Evolutionary conservation across 1,139 yeast genomes (phyloP), one percentile per base, ranked within the genome.

Genomic region (Geotrichum armillariae): DNA sequence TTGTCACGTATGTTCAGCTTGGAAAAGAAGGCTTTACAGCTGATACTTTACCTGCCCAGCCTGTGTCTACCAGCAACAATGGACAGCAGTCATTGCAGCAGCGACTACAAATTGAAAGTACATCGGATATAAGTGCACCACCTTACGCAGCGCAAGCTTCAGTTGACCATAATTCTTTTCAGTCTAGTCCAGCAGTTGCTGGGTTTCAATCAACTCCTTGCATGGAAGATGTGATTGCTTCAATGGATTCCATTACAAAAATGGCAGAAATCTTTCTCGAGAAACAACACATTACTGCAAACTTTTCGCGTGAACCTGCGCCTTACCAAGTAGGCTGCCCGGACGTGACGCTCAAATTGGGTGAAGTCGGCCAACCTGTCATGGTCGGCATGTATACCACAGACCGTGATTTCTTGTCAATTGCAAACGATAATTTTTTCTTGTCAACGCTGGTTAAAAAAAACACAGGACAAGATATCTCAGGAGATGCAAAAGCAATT

Each of bases 361-460:
- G 49, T 11, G 46, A 47, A 5, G 29, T 46, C 8, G 44, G 39
- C 16, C 43, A 47, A 22, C 55, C 61, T 1, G 35, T 47, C 16
- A 29, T 57, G 44, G 49, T 49, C 33, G 60, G 58, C 1, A 36
- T 53, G 31, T 58, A 56, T 37, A 35, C 39, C 12, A 36, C 39
- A 4, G 46, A 50, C 17, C 5, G 32, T 1, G 42, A 48, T 6
- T 48, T 52, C 27, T 41, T 54, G 3, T 40, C 44, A 18, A 52
- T 59, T 16, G 50, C 50, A 38, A 47, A 47, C 29, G 52, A 51
- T 34, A 12, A 37, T 17, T 35, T 43, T 18, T 49, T 55, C 11
- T 29, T 34, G 11, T 25, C 36, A 11, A 46, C 52, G 5, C 25
- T 50, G 29, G 36, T 20, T n/a, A 39, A 36, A 36, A 33, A 36